Evolutionary conservation across 345 rosid genomes (phyloP).

Genomic region (Populus ilicifolia): DNA sequence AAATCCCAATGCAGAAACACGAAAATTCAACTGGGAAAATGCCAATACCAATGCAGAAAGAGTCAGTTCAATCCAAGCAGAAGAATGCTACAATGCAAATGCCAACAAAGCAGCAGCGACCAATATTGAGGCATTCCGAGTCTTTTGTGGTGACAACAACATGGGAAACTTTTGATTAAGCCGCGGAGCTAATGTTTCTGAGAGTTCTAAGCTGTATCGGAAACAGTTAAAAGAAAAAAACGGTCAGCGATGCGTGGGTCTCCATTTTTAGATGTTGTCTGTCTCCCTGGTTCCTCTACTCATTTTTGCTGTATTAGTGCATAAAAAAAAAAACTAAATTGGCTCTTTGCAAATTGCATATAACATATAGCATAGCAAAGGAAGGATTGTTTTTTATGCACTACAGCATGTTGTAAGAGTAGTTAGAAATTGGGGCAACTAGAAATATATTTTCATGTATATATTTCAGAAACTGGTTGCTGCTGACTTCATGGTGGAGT

Average conservation of each 20-base stretch:
- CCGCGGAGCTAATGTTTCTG: not conserved
- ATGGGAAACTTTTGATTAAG: slow-evolving; percentile 33
- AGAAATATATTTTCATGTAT: not conserved
- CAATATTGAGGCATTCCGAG: not conserved
- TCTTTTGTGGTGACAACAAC: slow-evolving; percentile 20
- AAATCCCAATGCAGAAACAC: not conserved
- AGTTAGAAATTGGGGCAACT: not conserved
- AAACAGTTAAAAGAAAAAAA: not conserved
- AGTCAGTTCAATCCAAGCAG: not conserved
- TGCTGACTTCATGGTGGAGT: not conserved
- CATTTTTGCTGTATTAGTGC: not conserved
- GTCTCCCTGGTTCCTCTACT: not conserved
- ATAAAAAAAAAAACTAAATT: not conserved
- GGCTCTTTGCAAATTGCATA: slow-evolving; percentile 20
- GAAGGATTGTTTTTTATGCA: not conserved
- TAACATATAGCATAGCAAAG: not conserved
- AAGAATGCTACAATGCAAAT: not conserved
- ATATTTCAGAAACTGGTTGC: not conserved
- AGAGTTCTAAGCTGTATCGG: not conserved
- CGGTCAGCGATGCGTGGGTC: not conserved
- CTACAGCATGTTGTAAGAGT: not conserved
- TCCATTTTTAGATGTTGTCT: not conserved
- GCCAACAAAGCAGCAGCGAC: slow-evolving; percentile 9
- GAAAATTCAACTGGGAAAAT: not conserved
- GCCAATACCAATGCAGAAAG: not conserved